phyloP scores from a whole-genome alignment of 176 grass and related monocot genomes.

The Ampelocalamus luodianensis region DNA sequence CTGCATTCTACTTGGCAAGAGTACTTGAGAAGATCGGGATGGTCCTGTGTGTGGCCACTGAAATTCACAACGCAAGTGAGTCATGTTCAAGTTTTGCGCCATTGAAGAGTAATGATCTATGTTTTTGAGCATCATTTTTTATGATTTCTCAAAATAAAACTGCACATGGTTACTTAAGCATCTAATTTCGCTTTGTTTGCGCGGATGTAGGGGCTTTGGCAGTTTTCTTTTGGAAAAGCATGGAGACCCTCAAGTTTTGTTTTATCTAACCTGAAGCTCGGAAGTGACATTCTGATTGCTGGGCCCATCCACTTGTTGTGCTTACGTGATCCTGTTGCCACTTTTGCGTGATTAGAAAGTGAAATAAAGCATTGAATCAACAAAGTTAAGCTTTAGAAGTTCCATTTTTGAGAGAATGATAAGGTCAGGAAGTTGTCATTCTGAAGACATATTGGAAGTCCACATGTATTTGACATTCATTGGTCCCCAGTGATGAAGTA shows the following conservation, averaged over 20 bases:
- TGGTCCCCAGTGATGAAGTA: neutral
- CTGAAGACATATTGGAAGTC: neutral
- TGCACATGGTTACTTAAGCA: neutral
- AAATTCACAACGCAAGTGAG: constrained; percentile 49
- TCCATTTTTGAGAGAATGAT: neutral
- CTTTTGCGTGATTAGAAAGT: constrained; percentile 43
- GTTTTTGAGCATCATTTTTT: constrained; percentile 14
- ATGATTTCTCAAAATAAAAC: constrained; percentile 4
- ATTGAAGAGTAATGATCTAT: neutral
- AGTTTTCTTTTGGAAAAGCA: constrained; percentile 37
- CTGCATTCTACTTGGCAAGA: constrained; percentile 91
- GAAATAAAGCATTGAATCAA: constrained; percentile 36
- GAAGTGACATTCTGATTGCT: constrained; percentile 90
- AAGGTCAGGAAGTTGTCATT: constrained; percentile 38
- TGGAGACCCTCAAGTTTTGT: neutral
- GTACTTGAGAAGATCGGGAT: constrained; percentile 88
- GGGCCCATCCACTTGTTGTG: constrained; percentile 65
- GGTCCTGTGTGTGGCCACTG: constrained; percentile 77
- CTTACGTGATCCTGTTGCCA: constrained; percentile 53
- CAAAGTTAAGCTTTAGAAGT: constrained; percentile 29
- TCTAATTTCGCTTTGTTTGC: neutral
- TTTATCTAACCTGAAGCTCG: constrained; percentile 88
- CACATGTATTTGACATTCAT: neutral
- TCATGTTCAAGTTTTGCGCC: constrained; percentile 30
- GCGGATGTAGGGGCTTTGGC: neutral